These are phyloP conservation scores for Botrytis pseudocinerea DNA, from an alignment of 2,329 filamentous ascomycete genomes.

Conservation along the genomic window DNA sequence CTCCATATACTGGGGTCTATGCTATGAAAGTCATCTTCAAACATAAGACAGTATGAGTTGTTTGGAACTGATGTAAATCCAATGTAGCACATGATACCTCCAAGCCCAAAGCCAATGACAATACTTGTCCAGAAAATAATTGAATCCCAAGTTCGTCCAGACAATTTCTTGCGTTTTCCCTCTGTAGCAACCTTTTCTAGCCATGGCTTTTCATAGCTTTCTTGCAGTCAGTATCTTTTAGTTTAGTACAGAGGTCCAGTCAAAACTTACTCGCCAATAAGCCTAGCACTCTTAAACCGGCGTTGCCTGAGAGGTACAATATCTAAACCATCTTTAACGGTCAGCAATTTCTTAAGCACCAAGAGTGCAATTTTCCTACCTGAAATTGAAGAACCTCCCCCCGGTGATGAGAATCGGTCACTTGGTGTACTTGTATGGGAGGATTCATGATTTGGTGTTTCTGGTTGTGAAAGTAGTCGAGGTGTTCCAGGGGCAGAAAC, in stretches of 20 bases:
- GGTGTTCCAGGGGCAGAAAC: conserved; percentile 5
- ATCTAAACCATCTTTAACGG: not conserved
- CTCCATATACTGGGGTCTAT: conserved; percentile 48
- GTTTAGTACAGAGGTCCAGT: not conserved
- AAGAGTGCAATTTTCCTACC: not conserved
- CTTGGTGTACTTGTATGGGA: conserved; percentile 9
- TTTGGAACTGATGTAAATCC: conserved; percentile 21
- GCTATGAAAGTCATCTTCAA: conserved; percentile 49
- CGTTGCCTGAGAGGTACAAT: conserved; percentile 19
- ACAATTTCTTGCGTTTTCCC: conserved; percentile 24
- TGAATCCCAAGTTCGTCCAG: conserved; percentile 23
- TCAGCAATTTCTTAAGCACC: not conserved
- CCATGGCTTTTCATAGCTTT: conserved; percentile 31
- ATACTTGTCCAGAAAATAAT: conserved; percentile 24
- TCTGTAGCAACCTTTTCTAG: conserved; percentile 11
- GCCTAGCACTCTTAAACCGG: conserved; percentile 28
- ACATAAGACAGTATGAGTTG: conserved; percentile 49
- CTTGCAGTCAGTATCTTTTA: not conserved
- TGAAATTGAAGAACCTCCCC: conserved; percentile 16
- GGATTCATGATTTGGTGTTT: conserved; percentile 11
- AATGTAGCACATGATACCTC: conserved; percentile 25
- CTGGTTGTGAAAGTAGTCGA: conserved; percentile 14
- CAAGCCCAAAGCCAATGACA: conserved; percentile 23
- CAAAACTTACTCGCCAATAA: conserved; percentile 25
- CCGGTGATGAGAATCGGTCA: conserved; percentile 12